Base-by-base conservation (phyloP, 306 rosid genomes). In the Sicyos edulis region DNA sequence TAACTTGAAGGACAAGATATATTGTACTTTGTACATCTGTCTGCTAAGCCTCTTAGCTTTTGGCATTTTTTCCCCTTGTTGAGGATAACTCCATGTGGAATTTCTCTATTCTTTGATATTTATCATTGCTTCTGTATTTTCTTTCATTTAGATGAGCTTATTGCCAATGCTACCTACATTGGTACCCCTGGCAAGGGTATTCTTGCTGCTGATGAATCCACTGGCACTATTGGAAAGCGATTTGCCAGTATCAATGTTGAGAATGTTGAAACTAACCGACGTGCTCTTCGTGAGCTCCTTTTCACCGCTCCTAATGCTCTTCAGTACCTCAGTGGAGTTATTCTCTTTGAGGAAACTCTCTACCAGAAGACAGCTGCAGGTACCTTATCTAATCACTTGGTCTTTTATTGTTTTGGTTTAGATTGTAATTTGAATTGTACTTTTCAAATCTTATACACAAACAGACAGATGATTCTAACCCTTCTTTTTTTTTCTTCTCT, bases 171-270 rank as follows among this genome's bases (percentile, higher is more conserved):
- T 71, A 78, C 92, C 67, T 87, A 87, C 81, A 87, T 87, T 55
- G 92, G 86, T 29, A 85, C 86, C 50, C 92, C 89, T 2, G 89
- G 92, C 19, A 87, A 85, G 88, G 92, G 92, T 67, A 87, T 87
- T 69, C 92, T 87, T 17, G 92, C 89, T 16, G 89, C 89, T 37
- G 92, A 87, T 82, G 92, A 87, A 59, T 87, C 92, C 32, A 87
- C 92, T 7, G 88, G 92, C 8, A 87, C 92, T 72, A 87, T 87
- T 68, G 89, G 89, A 17, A 87, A 87, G 80, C 85, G 92, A 53
- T 64, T 87, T 10, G 56, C 86, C 74, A 87, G 92, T 83, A 87
- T 87, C 76, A 83, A 51, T 42, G 89, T 85, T 19, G 88, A 81
- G 78, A 87, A 87, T 17, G 78, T 78, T 57, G 92, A 87, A 68